phyloP scores from a whole-genome alignment of 108 stramenopile genomes.

The Schizochytrium sp. region DNA sequence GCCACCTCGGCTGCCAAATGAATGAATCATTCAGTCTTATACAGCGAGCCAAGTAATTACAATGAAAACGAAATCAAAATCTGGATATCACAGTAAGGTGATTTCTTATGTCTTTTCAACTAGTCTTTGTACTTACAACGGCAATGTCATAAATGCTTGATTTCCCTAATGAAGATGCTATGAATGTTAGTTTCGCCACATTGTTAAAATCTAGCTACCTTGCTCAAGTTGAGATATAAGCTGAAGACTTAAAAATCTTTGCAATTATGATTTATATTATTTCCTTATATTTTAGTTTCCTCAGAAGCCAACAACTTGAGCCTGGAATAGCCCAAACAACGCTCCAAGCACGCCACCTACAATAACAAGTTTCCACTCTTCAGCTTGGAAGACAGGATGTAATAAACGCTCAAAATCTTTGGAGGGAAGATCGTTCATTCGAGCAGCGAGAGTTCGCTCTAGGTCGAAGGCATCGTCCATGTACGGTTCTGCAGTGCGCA shows the following conservation, averaged over 20 bases:
- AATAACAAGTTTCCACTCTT: conserved; percentile 89
- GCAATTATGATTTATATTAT: neutral
- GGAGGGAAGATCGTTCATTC: conserved; percentile 81
- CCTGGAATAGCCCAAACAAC: conserved; percentile 83
- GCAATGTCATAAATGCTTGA: too few species aligned
- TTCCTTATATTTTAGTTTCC: neutral
- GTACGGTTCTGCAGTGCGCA: conserved; percentile 78
- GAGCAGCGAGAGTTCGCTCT: conserved; percentile 82
- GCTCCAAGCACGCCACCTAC: conserved; percentile 88
- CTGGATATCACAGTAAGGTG: too few species aligned
- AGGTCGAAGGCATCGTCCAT: conserved; percentile 89
- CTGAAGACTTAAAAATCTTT: too few species aligned
- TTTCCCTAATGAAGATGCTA: too few species aligned
- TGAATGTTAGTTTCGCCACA: too few species aligned
- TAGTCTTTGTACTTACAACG: too few species aligned
- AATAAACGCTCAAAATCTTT: conserved; percentile 90
- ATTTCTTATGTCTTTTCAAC: too few species aligned
- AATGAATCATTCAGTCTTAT: too few species aligned
- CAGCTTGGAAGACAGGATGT: conserved; percentile 93
- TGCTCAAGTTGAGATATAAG: too few species aligned
- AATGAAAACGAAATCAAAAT: too few species aligned
- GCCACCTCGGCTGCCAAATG: neutral
- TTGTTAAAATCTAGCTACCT: too few species aligned
- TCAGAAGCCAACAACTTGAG: neutral
- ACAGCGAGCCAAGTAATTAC: too few species aligned